These are phyloP conservation scores for Meyerozyma smithsonii DNA, from an alignment of 1,139 yeast species.

Conservation along the genomic window DNA sequence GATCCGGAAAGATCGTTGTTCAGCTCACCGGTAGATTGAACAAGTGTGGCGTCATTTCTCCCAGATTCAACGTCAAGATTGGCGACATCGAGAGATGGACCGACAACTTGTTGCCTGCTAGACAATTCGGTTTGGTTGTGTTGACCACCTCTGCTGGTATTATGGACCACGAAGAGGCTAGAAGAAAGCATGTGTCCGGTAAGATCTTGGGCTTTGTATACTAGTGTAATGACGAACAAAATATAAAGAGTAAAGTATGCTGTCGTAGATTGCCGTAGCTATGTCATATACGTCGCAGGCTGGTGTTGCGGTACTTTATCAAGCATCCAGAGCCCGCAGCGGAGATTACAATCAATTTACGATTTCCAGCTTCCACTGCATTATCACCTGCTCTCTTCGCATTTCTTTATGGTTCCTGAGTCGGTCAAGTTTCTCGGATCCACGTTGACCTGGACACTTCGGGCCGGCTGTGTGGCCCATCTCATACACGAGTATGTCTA, in stretches of 20 bases:
- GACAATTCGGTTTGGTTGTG: slow-evolving; percentile 97
- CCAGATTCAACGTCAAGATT: slow-evolving; percentile 95
- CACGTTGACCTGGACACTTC: slow-evolving; percentile 42
- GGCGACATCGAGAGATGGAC: slow-evolving; percentile 97
- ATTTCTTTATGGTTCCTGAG: slow-evolving; percentile 11
- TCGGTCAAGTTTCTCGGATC: slow-evolving; percentile 26
- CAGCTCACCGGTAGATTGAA: slow-evolving; percentile 97
- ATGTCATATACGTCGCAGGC: too few relatives aligned
- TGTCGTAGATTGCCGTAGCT: too few relatives aligned
- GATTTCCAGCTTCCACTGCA: neutral
- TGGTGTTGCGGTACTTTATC: too few relatives aligned
- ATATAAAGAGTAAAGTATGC: too few relatives aligned
- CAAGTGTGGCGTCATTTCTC: slow-evolving; percentile 98
- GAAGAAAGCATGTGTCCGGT: slow-evolving; percentile 99
- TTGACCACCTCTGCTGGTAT: slow-evolving; percentile 99
- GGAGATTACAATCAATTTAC: too few relatives aligned
- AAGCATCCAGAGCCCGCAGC: too few relatives aligned
- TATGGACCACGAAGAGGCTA: slow-evolving; percentile 99
- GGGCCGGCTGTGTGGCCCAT: slow-evolving; percentile 69
- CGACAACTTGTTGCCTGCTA: slow-evolving; percentile 93
- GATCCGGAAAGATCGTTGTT: slow-evolving; percentile 96
- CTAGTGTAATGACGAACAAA: slow-evolving; percentile 29
- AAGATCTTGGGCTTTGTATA: slow-evolving; percentile 95
- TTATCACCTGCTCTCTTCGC: neutral
- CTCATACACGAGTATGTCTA: slow-evolving; percentile 60